A percentile compares a stretch with the other conserved stretches of the same genome.
Evolutionary conservation across 2,329 filamentous ascomycete genomes (phyloP).

Genomic region (Aspergillus sp.): DNA sequence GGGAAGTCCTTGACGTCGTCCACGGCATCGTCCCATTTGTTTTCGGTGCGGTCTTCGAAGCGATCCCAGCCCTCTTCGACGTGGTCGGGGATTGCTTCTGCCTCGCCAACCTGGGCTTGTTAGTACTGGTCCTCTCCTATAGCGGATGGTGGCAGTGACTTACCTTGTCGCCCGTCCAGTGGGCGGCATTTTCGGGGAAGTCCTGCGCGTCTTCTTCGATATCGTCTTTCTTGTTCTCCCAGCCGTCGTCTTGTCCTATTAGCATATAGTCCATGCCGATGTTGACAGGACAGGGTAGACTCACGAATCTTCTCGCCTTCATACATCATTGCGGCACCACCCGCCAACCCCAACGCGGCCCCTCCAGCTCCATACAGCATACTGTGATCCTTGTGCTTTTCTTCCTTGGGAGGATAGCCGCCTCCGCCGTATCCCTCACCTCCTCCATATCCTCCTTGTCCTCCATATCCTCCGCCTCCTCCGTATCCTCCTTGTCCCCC

Average conservation of each 20-base stretch:
- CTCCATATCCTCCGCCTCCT: conserved; percentile 10
- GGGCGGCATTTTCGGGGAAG: conserved; percentile 37
- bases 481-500: conserved; percentile 5
- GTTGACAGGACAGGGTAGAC: conserved; percentile 8
- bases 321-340: conserved; percentile 39
- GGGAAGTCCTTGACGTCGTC: conserved; percentile 21
- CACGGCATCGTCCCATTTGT: conserved; percentile 16
- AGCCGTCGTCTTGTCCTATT: conserved; percentile 21
- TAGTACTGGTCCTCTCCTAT: not conserved
- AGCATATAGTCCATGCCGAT: not conserved
- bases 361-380: conserved; percentile 33
- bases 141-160: conserved; percentile 4
- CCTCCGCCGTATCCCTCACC: conserved; percentile 13
- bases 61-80: conserved; percentile 24
- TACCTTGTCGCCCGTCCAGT: conserved; percentile 37
- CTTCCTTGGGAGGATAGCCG: conserved; percentile 5
- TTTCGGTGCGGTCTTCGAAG: conserved; percentile 19
- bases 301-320: conserved; percentile 38
- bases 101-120: conserved; percentile 27
- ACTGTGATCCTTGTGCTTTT: conserved; percentile 20
- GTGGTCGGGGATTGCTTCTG: conserved; percentile 33
- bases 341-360: conserved; percentile 34
- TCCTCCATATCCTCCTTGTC: conserved; percentile 8
- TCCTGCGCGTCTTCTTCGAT: conserved; percentile 31
- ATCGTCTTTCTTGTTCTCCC: conserved; percentile 25